These are phyloP conservation scores for Phialemoniopsis sp. DNA, from an alignment of 2,329 filamentous ascomycete species.

Conservation along the genomic window DNA sequence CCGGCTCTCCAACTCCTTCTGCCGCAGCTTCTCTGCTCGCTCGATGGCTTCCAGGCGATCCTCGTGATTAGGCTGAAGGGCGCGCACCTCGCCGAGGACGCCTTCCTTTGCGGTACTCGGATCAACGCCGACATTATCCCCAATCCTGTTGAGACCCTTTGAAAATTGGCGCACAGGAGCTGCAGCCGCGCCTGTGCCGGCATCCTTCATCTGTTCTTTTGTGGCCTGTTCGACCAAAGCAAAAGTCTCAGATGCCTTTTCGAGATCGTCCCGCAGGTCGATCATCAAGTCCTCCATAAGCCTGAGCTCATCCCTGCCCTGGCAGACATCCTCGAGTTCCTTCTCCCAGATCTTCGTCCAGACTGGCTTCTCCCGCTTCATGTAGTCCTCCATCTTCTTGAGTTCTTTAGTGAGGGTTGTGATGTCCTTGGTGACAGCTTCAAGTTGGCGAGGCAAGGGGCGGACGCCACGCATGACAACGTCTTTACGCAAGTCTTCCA, in stretches of 20 bases:
- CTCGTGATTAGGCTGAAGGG: conserved; percentile 91
- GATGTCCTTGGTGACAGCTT: conserved; percentile 85
- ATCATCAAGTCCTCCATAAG: conserved; percentile 94
- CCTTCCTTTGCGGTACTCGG: conserved; percentile 83
- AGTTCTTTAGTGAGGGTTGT: conserved; percentile 76
- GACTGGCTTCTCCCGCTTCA: conserved; percentile 86
- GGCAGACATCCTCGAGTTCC: conserved; percentile 91
- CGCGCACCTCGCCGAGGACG: conserved; percentile 87
- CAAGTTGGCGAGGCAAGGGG: conserved; percentile 84
- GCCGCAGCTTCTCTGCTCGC: conserved; percentile 86
- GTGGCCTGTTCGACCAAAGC: conserved; percentile 94
- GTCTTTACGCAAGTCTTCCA: conserved; percentile 96
- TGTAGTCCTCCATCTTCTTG: conserved; percentile 89
- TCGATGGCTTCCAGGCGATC: conserved; percentile 92
- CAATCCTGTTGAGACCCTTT: conserved; percentile 49
- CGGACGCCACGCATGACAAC: conserved; percentile 91
- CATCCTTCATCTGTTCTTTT: conserved; percentile 91
- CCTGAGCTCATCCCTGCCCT: conserved; percentile 89
- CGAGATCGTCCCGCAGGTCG: conserved; percentile 89
- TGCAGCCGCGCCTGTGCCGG: conserved; percentile 44
- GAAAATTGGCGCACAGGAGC: conserved; percentile 50
- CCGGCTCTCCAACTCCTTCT: conserved; percentile 80
- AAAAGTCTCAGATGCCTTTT: conserved; percentile 92
- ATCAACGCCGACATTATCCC: conserved; percentile 48
- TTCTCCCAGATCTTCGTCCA: conserved; percentile 99